A percentile compares a stretch with the other conserved stretches of the same genome.
These are phyloP conservation scores for Phoma herbarum DNA, from an alignment of 2,329 filamentous ascomycete species.

Conservation along the genomic window DNA sequence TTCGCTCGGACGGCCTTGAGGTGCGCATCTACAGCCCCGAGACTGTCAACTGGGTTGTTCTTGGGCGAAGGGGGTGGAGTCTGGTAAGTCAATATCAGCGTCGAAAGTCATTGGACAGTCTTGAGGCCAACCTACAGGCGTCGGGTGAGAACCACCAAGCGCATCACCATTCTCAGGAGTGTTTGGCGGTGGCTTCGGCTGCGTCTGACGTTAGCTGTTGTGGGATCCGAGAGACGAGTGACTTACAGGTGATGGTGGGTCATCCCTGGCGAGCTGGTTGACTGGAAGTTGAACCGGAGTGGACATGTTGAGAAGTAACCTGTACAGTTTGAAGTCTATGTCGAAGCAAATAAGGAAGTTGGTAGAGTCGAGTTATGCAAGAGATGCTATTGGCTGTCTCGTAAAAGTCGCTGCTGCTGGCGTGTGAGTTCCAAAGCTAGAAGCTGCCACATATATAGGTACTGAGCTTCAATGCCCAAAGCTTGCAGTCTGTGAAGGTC, in stretches of 20 bases:
- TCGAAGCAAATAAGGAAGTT: not conserved
- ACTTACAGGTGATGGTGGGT: constrained; percentile 5
- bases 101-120: not conserved
- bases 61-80: not conserved
- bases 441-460: constrained; percentile 1
- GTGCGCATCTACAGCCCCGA: not conserved
- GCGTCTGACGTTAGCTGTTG: not conserved
- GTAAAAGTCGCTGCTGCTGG: not conserved
- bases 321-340: constrained; percentile 7
- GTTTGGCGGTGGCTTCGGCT: constrained; percentile 10
- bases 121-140: not conserved
- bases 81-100: not conserved
- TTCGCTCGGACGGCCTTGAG: not conserved
- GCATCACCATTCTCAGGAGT: not conserved
- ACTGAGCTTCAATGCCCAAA: constrained; percentile 5
- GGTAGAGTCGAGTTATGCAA: not conserved
- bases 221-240: not conserved
- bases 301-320: not conserved
- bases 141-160: not conserved
- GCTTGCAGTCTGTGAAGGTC: not conserved
- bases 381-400: not conserved
- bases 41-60: not conserved
- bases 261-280: constrained; percentile 2
- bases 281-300: not conserved
- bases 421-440: not conserved